Evolutionary conservation across 192 early-diverging fungal genomes (phyloP), one percentile per base, ranked within the genome.

Genomic region (Lobosporangium transversale): DNA sequence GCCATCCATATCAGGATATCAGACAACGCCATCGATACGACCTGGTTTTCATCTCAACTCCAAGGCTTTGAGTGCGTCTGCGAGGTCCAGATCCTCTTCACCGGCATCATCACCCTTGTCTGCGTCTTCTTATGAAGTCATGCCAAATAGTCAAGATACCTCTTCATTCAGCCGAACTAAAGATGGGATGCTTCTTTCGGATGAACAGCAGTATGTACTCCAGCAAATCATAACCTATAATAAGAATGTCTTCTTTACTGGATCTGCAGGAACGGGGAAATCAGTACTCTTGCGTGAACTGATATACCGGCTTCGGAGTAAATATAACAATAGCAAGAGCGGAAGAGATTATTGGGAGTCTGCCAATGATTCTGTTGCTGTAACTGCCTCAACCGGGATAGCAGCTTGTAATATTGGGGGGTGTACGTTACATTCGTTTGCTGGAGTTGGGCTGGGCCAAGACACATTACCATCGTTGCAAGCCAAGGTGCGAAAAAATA

Each of bases 331-430:
- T n/a, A n/a, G n/a, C 52, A 83, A 81, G 80, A 33, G 57, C 85
- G 20, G 42, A 80, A 35, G 43, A 58, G 20, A 81, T 78, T 49
- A 82, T 84, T 66, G 32, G 53, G 23, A 80, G 45, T 40, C 60
- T 15, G 3, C 43, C 11, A 23, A 35, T 2, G 65, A 80, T 35
- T 58, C 49, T 15, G 74, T 92, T 0, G 85, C 86, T 3, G 83
- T 90, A 4, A 90, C 89, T 5, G 93, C 93, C 4, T 87, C 91
- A 2, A 94, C 93, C 10, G 93, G 93, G 21, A 93, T 94, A 68
- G 93, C 93, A 8, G 93, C 93, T 21, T 88, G 90, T 58, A 89
- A 94, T 52, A 88, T 94, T 50, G 83, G 86, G 48, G 93, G 93
- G 8, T 85, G 79, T 20, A 94, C 93, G 1, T 78, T 94, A 36